Conservation (phyloP, 176 grass and related monocot genomes). For the Raddia guianensis region DNA sequence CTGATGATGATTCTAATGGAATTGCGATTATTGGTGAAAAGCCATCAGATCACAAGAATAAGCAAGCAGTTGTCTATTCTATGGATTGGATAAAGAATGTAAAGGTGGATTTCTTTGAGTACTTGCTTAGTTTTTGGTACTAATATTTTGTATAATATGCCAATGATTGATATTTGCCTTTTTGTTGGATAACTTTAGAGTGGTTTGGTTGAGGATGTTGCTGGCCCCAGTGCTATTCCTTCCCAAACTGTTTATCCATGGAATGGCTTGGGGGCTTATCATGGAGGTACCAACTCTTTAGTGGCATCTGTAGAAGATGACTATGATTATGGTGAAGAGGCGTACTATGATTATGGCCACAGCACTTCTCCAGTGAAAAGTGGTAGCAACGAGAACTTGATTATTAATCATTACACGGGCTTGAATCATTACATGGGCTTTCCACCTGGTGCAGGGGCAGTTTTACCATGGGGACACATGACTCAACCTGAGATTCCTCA, state of each 20-base stretch:
- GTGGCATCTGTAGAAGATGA: slow-evolving; percentile 40
- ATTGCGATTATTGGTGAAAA: slow-evolving; percentile 56
- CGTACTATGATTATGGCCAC: slow-evolving; percentile 36
- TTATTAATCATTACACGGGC: slow-evolving; percentile 47
- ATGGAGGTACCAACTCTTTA: slow-evolving; percentile 26
- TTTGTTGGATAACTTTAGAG: slow-evolving; percentile 43
- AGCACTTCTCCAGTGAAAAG: slow-evolving; percentile 29
- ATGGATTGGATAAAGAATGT: slow-evolving; percentile 44
- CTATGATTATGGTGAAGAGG: slow-evolving; percentile 48
- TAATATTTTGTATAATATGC: slow-evolving; percentile 12
- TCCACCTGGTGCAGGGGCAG: slow-evolving; percentile 33
- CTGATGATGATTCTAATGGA: slow-evolving; percentile 59
- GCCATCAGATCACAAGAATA: slow-evolving; percentile 56
- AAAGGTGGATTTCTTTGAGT: slow-evolving; percentile 47
- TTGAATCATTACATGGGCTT: slow-evolving; percentile 52
- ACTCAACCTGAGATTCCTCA: slow-evolving; percentile 23
- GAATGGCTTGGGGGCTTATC: slow-evolving; percentile 34
- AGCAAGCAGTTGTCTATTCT: slow-evolving; percentile 52
- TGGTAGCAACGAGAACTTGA: slow-evolving; percentile 55
- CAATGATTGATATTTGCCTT: slow-evolving; percentile 17
- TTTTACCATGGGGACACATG: slow-evolving; percentile 47
- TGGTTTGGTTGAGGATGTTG: slow-evolving; percentile 38
- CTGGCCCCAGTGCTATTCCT: slow-evolving; percentile 42
- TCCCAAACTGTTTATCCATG: slow-evolving; percentile 29
- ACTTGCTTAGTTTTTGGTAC: slow-evolving; percentile 16